phyloP scores from a whole-genome alignment of 371 early-diverging fungal genomes.

The Mortierella sp. region DNA sequence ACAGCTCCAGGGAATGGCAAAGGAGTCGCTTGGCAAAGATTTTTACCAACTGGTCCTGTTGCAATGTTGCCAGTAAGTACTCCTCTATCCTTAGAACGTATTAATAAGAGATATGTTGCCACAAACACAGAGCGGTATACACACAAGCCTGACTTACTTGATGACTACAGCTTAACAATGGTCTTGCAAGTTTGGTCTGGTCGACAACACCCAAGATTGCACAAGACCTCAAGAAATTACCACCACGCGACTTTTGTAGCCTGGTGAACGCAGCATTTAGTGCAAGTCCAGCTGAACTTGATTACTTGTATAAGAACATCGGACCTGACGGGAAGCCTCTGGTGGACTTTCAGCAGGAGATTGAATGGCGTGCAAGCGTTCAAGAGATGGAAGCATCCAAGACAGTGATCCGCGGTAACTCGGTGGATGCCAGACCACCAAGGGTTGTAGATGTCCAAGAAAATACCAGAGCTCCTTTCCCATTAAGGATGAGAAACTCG shows the following conservation, averaged over 20 bases:
- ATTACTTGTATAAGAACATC: slow-evolving; percentile 75
- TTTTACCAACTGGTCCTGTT: slow-evolving; percentile 94
- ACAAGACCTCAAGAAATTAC: slow-evolving; percentile 69
- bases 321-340: slow-evolving; percentile 55
- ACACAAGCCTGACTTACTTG: not conserved
- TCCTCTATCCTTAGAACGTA: not conserved
- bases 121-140: not conserved
- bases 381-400: slow-evolving; percentile 58
- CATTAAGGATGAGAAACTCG: slow-evolving; percentile 85
- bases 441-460: slow-evolving; percentile 72
- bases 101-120: not conserved
- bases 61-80: slow-evolving; percentile 88
- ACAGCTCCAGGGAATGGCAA: slow-evolving; percentile 40
- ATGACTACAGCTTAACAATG: slow-evolving; percentile 62
- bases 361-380: slow-evolving; percentile 70
- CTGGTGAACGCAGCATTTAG: slow-evolving; percentile 89
- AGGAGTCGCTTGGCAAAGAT: slow-evolving; percentile 89
- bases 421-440: slow-evolving; percentile 65
- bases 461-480: slow-evolving; percentile 86
- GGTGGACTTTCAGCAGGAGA: slow-evolving; percentile 70
- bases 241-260: slow-evolving; percentile 71
- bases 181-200: slow-evolving; percentile 92
- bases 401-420: slow-evolving; percentile 30
- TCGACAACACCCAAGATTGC: slow-evolving; percentile 79
- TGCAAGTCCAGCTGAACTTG: slow-evolving; percentile 78